These are phyloP conservation scores for Agrostemma githago DNA, from an alignment of 148 eudicot species.

Conservation along the genomic window DNA sequence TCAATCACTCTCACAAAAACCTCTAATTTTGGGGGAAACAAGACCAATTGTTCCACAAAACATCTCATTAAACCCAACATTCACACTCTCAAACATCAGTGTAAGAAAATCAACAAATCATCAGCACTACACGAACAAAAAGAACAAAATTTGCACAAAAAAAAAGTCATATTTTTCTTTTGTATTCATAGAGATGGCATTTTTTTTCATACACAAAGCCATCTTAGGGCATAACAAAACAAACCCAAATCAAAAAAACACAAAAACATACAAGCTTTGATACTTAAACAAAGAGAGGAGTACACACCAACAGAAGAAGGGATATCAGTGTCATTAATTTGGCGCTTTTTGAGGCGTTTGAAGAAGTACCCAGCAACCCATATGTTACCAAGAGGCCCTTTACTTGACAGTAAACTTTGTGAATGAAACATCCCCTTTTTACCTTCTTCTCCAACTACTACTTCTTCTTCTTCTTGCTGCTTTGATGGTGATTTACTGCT, in stretches of 20 bases:
- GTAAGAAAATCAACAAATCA: neutral
- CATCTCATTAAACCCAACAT: neutral
- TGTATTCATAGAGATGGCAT: too few species aligned
- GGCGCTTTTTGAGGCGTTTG: slow-evolving; percentile 62
- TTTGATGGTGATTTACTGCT: neutral
- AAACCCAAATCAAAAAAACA: neutral
- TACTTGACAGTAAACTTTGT: slow-evolving; percentile 49
- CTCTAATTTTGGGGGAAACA: neutral
- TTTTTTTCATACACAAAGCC: neutral
- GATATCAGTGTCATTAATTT: slow-evolving; percentile 57
- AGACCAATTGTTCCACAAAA: neutral
- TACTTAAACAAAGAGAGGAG: neutral
- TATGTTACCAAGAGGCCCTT: slow-evolving; percentile 56
- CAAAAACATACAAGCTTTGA: neutral
- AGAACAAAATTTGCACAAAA: neutral
- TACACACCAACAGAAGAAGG: slow-evolving; percentile 68
- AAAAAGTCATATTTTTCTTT: neutral
- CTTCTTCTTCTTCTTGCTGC: neutral
- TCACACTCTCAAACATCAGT: neutral
- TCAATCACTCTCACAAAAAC: neutral
- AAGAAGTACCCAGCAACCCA: slow-evolving; percentile 86
- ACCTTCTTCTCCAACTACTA: neutral
- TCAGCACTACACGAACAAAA: neutral
- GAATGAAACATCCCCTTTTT: slow-evolving; percentile 51
- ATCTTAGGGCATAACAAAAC: neutral